Evolutionary conservation across 495 filamentous ascomycete species (phyloP).

Genomic region (Aspergillus cristatus): DNA sequence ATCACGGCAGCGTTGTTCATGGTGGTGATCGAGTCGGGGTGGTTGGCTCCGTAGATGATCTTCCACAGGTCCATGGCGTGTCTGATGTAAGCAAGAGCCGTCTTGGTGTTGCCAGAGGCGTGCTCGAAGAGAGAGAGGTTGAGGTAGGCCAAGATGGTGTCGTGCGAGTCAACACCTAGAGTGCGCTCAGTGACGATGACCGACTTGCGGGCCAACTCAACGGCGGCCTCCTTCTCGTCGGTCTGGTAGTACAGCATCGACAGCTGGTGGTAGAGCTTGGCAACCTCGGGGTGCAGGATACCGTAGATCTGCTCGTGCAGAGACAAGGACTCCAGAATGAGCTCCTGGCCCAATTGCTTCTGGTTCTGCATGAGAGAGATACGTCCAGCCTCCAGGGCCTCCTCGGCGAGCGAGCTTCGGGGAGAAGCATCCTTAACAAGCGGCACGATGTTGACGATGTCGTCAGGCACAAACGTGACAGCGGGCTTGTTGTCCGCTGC

Average conservation of each 20-base stretch:
- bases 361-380: conserved; percentile 91
- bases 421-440: conserved; percentile 90
- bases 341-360: conserved; percentile 91
- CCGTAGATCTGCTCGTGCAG: conserved; percentile 99
- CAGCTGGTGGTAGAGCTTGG: conserved; percentile 85
- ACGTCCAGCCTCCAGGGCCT: conserved; percentile 88
- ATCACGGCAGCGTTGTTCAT: conserved; percentile 99
- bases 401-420: conserved; percentile 81
- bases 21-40: conserved; percentile 96
- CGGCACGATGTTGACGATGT: conserved; percentile 85
- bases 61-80: conserved; percentile 96
- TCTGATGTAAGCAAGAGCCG: conserved; percentile 74
- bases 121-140: conserved; percentile 96
- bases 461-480: conserved; percentile 64
- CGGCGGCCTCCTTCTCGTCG: conserved; percentile 89
- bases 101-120: conserved; percentile 74
- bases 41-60: conserved; percentile 84
- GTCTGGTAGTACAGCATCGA: conserved; percentile 93
- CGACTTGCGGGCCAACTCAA: conserved; percentile 92
- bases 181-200: conserved; percentile 95
- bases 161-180: conserved; percentile 83
- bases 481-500: conserved; percentile 28
- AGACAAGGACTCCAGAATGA: conserved; percentile 88
- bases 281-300: conserved; percentile 93
- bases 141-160: conserved; percentile 89